A percentile compares a stretch with the other conserved stretches of the same genome.
phyloP scores from a whole-genome alignment of 345 rosid genomes.

The Acer yangbiense region DNA sequence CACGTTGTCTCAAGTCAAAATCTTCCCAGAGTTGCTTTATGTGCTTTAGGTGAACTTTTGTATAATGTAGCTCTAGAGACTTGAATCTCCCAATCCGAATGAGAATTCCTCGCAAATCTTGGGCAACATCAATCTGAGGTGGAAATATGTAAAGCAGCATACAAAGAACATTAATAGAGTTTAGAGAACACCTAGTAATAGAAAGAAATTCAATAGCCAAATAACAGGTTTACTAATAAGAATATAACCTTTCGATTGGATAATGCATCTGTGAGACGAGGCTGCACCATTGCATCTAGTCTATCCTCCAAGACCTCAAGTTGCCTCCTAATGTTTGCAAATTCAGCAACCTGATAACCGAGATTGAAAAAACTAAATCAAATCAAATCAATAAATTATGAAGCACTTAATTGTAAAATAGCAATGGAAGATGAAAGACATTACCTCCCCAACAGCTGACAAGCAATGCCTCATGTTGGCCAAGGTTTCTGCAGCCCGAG shows the following conservation, averaged over 20 bases:
- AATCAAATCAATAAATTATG: background rate
- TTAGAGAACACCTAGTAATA: background rate
- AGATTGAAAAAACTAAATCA: background rate
- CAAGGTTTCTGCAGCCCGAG: conserved; percentile 98
- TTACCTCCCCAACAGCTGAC: conserved; percentile 98
- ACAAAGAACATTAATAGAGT: background rate
- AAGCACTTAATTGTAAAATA: background rate
- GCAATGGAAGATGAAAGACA: background rate
- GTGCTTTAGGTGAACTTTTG: conserved; percentile 84
- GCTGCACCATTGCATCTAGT: conserved; percentile 94
- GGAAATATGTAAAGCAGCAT: background rate
- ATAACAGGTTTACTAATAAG: background rate
- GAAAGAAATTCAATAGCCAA: conserved; percentile 8
- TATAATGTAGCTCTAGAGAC: conserved; percentile 85
- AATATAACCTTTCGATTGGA: conserved; percentile 78
- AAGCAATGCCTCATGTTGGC: conserved; percentile 98
- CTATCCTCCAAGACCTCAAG: conserved; percentile 94
- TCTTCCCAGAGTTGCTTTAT: conserved; percentile 94
- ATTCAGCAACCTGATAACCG: conserved; percentile 83
- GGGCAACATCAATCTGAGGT: conserved; percentile 80
- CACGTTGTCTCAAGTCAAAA: conserved; percentile 68
- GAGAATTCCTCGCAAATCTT: conserved; percentile 91
- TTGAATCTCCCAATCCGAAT: conserved; percentile 93
- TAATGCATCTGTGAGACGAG: conserved; percentile 91
- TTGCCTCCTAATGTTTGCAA: conserved; percentile 94